Evolutionary conservation across 495 filamentous ascomycete species (phyloP).

Genomic region (Trichoderma erinaceum): DNA sequence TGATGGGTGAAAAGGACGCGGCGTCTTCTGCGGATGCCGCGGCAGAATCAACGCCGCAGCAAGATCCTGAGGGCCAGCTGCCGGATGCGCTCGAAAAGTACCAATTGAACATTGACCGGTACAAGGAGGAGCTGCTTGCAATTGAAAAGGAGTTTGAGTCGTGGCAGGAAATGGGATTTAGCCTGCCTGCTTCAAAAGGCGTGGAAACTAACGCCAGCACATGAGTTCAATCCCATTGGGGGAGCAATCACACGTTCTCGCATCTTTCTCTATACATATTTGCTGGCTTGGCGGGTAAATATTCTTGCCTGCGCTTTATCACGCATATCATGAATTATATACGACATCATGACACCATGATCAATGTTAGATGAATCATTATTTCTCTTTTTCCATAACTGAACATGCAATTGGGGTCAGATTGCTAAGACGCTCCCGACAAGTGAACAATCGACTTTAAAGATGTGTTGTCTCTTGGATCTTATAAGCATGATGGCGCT

Average conservation of each 20-base stretch:
- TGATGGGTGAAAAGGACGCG: neutral
- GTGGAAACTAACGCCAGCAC: neutral
- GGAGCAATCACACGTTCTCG: neutral
- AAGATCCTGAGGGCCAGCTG: neutral
- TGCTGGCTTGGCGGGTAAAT: neutral
- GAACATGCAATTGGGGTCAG: neutral
- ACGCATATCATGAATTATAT: neutral
- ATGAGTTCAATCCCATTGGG: neutral
- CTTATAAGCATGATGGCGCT: too few relatives aligned
- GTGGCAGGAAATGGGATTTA: constrained; percentile 6
- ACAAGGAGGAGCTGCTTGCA: constrained; percentile 2
- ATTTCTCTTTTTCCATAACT: neutral
- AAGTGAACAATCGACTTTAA: too few relatives aligned
- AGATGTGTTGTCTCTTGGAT: too few relatives aligned
- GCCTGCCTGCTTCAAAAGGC: constrained; percentile 1
- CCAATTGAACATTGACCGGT: constrained; percentile 6
- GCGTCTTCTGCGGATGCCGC: neutral
- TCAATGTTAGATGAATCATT: neutral
- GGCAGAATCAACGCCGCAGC: neutral
- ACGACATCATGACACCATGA: neutral
- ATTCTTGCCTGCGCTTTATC: neutral
- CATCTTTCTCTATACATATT: neutral
- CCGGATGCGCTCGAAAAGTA: neutral
- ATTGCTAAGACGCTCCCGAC: too few relatives aligned
- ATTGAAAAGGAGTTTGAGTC: constrained; percentile 13